A percentile compares a stretch with the other conserved stretches of the same genome.
These are phyloP conservation scores for Artemisia tridentata DNA, from an alignment of 129 eudicot species.

Conservation along the genomic window DNA sequence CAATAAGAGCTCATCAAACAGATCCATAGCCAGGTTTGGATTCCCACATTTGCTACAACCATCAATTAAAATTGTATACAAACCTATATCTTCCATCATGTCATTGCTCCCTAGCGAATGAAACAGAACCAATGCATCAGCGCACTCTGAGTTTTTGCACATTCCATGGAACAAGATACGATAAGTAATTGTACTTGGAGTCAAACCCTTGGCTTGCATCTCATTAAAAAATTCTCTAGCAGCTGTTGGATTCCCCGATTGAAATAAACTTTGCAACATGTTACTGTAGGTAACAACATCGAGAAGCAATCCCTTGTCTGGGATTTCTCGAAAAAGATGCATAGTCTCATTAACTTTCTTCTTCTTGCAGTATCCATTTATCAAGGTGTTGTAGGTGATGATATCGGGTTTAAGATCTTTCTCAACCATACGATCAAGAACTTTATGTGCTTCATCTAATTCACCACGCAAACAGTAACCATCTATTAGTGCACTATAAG, in stretches of 20 bases:
- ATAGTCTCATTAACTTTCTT: slow-evolving; percentile 23
- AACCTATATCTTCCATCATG: too few species aligned
- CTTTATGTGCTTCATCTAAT: slow-evolving; percentile 22
- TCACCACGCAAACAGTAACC: slow-evolving; percentile 51
- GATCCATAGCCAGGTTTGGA: too few species aligned
- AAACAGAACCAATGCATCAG: too few species aligned
- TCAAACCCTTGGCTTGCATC: slow-evolving; percentile 15
- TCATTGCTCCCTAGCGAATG: too few species aligned
- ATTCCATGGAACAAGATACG: too few species aligned
- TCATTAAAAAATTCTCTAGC: slow-evolving; percentile 25
- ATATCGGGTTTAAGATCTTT: slow-evolving; percentile 20
- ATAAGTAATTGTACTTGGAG: too few species aligned
- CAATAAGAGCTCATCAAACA: too few species aligned
- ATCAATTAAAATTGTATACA: too few species aligned
- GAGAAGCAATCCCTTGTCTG: slow-evolving; percentile 24
- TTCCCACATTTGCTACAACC: too few species aligned
- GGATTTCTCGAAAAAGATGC: slow-evolving; percentile 28
- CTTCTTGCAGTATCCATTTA: slow-evolving; percentile 32
- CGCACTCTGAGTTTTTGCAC: too few species aligned
- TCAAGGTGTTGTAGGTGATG: slow-evolving; percentile 27
- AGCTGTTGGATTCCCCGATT: background rate
- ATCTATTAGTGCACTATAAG: slow-evolving; percentile 27
- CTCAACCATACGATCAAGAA: slow-evolving; percentile 25
- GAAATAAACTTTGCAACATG: slow-evolving; percentile 28
- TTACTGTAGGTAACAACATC: slow-evolving; percentile 11